These are phyloP conservation scores for Esteya vermicola DNA, from an alignment of 2,329 filamentous ascomycete species.

Conservation along the genomic window DNA sequence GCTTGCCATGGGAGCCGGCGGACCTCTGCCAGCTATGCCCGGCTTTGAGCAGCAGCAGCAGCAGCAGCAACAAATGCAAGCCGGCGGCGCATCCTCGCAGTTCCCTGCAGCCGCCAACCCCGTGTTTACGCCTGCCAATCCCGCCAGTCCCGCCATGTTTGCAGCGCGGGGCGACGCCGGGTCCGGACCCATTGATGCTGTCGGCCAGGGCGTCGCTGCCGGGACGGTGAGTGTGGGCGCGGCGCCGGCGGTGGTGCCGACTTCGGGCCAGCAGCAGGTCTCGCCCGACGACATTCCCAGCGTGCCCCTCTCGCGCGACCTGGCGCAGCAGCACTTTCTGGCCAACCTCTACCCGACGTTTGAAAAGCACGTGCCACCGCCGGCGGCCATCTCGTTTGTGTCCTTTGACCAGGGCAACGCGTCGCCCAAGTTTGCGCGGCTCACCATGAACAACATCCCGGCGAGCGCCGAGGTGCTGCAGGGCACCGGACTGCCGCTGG, in stretches of 20 bases:
- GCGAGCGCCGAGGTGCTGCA: slow-evolving; percentile 64
- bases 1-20: too few relatives aligned
- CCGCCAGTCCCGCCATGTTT: slow-evolving; percentile 29
- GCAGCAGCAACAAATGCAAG: neutral
- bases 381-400: slow-evolving; percentile 76
- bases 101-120: slow-evolving; percentile 46
- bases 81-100: slow-evolving; percentile 26
- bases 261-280: slow-evolving; percentile 58
- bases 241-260: slow-evolving; percentile 33
- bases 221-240: slow-evolving; percentile 17
- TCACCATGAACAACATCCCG: slow-evolving; percentile 90
- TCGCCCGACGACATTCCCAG: slow-evolving; percentile 90
- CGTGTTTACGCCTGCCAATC: slow-evolving; percentile 31
- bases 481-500: slow-evolving; percentile 72
- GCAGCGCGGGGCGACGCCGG: slow-evolving; percentile 26
- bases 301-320: slow-evolving; percentile 72
- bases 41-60: neutral
- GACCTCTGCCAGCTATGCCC: too few relatives aligned
- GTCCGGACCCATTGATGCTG: too few relatives aligned
- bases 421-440: slow-evolving; percentile 81
- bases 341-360: slow-evolving; percentile 88
- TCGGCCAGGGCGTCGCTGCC: slow-evolving; percentile 1
- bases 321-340: slow-evolving; percentile 70
- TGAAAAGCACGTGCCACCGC: slow-evolving; percentile 82
- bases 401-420: slow-evolving; percentile 95